Base-by-base conservation (phyloP, 257 asterid species). In the Primulina tabacum region DNA sequence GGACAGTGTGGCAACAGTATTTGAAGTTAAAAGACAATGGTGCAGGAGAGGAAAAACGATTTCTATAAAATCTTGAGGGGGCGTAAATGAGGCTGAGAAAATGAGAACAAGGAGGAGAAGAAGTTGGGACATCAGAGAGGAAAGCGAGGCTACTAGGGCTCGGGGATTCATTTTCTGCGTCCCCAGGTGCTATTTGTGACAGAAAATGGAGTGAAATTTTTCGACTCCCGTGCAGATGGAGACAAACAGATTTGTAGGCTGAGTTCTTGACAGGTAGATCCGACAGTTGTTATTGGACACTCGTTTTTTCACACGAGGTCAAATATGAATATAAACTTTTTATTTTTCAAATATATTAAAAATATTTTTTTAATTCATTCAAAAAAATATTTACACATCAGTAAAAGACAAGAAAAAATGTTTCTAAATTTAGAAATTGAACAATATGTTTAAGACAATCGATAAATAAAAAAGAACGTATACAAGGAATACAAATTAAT, bases 91-190 rank as follows among this genome's bases (percentile, higher is more conserved):
- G n/a, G n/a, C 53, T 14, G 72, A 16, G 75, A 72, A 20, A 10
- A 5, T 20, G 50, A 53, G 57, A 79, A 70, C 20, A 38, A 73
- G 64, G 40, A 83, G 76, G 18, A 84, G 57, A 50, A 83, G 50
- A 28, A 86, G 73, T 63, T 90, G 89, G 18, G 94, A 85, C 52
- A 85, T 73, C 24, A 88, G 78, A 4, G 96, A 79, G n/a, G 92
- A 89, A 47, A 92, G 77, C 18, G 83, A n/a, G 30, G 84, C 85
- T 40, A 88, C 89, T 59, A 88, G 77, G 16, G 81, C 34, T 6
- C 76, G 81, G 69, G 87, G 63, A 78, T 78, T 81, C 82, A 80
- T 77, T 10, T 53, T 67, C 59, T 34, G 60, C 35, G 70, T 35
- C 66, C 32, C 33, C 33, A 30, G 5, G 33, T 30, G 33, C 5